Evolutionary conservation across 2,329 filamentous ascomycete species (phyloP).

Genomic region (Penicillium crustosum): DNA sequence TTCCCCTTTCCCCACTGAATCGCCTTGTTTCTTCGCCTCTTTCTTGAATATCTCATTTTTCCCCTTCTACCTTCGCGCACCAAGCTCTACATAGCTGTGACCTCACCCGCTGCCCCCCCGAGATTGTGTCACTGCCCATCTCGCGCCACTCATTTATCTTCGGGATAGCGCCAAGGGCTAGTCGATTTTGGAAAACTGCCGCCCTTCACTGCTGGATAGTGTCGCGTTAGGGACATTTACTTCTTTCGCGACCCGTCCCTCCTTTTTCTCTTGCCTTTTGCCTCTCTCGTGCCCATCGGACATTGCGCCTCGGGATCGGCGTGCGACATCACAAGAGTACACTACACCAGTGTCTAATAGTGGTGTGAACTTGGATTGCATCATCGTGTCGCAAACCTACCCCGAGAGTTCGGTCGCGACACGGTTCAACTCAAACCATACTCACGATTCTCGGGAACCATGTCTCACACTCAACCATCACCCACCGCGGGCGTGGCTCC

Average conservation of each 20-base stretch:
- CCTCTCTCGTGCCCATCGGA: neutral
- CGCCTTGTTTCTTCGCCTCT: slow-evolving; percentile 4
- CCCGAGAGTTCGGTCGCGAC: slow-evolving; percentile 18
- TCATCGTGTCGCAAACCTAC: slow-evolving; percentile 33
- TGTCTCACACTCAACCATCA: slow-evolving; percentile 79
- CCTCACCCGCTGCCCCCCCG: slow-evolving; percentile 8
- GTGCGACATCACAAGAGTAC: neutral
- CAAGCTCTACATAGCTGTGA: slow-evolving; percentile 10
- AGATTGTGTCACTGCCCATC: slow-evolving; percentile 8
- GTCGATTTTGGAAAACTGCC: slow-evolving; percentile 3
- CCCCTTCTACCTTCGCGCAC: slow-evolving; percentile 5
- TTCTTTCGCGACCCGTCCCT: neutral
- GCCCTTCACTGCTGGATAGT: slow-evolving; percentile 10
- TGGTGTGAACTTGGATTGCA: slow-evolving; percentile 25
- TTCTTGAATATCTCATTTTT: slow-evolving; percentile 7
- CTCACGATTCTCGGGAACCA: slow-evolving; percentile 36
- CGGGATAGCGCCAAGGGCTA: slow-evolving; percentile 3
- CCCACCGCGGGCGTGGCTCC: slow-evolving; percentile 71
- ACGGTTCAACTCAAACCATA: slow-evolving; percentile 19
- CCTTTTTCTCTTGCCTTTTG: neutral
- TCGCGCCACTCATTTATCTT: slow-evolving; percentile 8
- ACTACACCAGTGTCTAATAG: neutral
- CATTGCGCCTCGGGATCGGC: neutral
- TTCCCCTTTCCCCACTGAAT: slow-evolving; percentile 9
- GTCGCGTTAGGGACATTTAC: slow-evolving; percentile 6